Percentiles rank a stretch among this genome's conserved stretches.
phyloP scores from a whole-genome alignment of 2,329 filamentous ascomycete species.

The Colletotrichum lindemuthianum region DNA sequence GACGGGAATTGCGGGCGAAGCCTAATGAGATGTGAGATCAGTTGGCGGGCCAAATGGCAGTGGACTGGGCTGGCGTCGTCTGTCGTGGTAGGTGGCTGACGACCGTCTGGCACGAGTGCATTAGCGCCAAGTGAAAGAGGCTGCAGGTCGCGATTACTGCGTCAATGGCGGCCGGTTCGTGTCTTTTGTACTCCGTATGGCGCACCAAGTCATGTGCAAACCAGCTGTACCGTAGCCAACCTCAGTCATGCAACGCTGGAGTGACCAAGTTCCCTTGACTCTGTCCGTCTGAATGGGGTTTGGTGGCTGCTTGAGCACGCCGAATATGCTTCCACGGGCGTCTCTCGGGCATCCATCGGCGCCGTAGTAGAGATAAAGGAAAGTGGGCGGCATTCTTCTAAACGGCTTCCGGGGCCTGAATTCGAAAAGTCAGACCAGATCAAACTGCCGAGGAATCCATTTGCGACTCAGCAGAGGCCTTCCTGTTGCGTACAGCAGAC shows the following conservation, averaged over 20 bases:
- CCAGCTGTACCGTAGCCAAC: too few relatives aligned
- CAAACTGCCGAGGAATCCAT: background rate
- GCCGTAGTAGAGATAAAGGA: background rate
- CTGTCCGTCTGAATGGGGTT: background rate
- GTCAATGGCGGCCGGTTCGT: slow-evolving; percentile 18
- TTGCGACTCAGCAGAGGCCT: too few relatives aligned
- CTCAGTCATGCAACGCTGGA: background rate
- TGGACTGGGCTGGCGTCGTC: too few relatives aligned
- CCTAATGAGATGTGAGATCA: too few relatives aligned
- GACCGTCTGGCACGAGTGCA: slow-evolving; percentile 16
- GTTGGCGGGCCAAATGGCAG: too few relatives aligned
- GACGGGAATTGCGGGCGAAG: too few relatives aligned
- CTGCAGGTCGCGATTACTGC: slow-evolving; percentile 16
- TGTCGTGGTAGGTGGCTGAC: slow-evolving; percentile 29
- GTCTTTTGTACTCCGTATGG: background rate
- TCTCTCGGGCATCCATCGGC: slow-evolving; percentile 6
- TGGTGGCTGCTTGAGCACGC: slow-evolving; percentile 6
- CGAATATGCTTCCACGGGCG: slow-evolving; percentile 8
- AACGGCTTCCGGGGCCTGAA: too few relatives aligned
- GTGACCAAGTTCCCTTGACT: background rate
- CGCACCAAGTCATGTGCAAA: too few relatives aligned
- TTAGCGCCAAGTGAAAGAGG: slow-evolving; percentile 14
- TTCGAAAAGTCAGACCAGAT: too few relatives aligned
- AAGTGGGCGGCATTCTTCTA: background rate
- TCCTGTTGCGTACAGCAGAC: background rate